These are phyloP conservation scores for Talaromyces atroroseus DNA, from an alignment of 2,329 filamentous ascomycete species.

Conservation along the genomic window DNA sequence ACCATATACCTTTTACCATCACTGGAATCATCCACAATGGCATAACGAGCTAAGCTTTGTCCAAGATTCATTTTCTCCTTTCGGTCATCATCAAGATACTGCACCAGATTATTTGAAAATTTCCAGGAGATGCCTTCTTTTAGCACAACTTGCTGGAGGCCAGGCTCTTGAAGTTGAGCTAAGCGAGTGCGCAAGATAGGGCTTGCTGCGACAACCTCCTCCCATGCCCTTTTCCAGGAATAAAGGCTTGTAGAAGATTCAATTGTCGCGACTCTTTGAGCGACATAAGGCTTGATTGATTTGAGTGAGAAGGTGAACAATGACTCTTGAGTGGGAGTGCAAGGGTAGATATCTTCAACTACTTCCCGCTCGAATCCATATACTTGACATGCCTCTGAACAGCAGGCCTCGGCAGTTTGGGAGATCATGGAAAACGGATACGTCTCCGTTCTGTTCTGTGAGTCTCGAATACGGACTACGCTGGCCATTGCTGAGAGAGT, in stretches of 20 bases:
- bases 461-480: constrained; percentile 25
- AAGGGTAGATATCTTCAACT: constrained; percentile 38
- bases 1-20: constrained; percentile 36
- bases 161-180: constrained; percentile 30
- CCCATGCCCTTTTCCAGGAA: constrained; percentile 42
- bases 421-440: constrained; percentile 2
- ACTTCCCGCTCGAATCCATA: constrained; percentile 24
- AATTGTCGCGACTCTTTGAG: constrained; percentile 38
- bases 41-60: constrained; percentile 31
- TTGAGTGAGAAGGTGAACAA: constrained; percentile 43
- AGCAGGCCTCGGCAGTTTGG: constrained; percentile 19
- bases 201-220: constrained; percentile 33
- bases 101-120: constrained; percentile 19
- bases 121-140: constrained; percentile 29
- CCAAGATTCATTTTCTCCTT: constrained; percentile 31
- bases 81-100: constrained; percentile 25
- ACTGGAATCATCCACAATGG: constrained; percentile 21
- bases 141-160: constrained; percentile 36
- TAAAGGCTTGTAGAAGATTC: constrained; percentile 29
- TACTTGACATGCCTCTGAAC: constrained; percentile 32
- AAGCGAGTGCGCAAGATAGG: constrained; percentile 45
- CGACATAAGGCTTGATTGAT: constrained; percentile 40
- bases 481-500: constrained; percentile 40
- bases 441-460: constrained; percentile 21
- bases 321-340: constrained; percentile 38